phyloP scores from a whole-genome alignment of 768 basidiomycete species.

The Vishniacozyma victoriae region DNA sequence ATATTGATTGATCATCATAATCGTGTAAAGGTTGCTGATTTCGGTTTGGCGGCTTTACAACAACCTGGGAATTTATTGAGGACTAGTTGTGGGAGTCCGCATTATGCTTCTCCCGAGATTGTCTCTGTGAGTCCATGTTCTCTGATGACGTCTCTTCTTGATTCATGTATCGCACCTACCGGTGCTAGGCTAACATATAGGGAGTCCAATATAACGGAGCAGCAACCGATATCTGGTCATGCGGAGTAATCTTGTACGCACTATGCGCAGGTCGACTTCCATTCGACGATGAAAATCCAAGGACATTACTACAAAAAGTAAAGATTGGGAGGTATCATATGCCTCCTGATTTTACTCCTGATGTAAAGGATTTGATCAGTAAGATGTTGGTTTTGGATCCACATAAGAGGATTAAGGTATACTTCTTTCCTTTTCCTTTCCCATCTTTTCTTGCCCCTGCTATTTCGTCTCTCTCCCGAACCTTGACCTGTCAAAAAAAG shows the following conservation, averaged over 20 bases:
- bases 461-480: not conserved
- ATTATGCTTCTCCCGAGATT: conserved; percentile 95
- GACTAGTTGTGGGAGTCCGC: conserved; percentile 92
- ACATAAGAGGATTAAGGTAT: conserved; percentile 68
- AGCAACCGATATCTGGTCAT: conserved; percentile 93
- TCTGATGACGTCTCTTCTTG: not conserved
- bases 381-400: conserved; percentile 88
- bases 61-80: conserved; percentile 77
- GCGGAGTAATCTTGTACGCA: conserved; percentile 87
- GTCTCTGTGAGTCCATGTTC: conserved; percentile 60
- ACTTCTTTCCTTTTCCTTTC: conserved; percentile 30
- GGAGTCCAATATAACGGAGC: conserved; percentile 82
- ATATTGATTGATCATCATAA: conserved; percentile 66
- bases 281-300: conserved; percentile 80
- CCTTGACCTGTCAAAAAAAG: not conserved
- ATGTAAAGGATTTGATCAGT: conserved; percentile 73
- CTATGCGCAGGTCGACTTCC: conserved; percentile 84
- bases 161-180: not conserved
- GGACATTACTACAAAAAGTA: conserved; percentile 70
- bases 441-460: conserved; percentile 1
- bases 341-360: conserved; percentile 71
- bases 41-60: conserved; percentile 97
- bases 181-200: conserved; percentile 15
- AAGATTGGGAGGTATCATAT: conserved; percentile 78
- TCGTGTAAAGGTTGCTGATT: conserved; percentile 92